These are phyloP conservation scores for Heritiera littoralis DNA, from an alignment of 345 rosid species.

Conservation along the genomic window DNA sequence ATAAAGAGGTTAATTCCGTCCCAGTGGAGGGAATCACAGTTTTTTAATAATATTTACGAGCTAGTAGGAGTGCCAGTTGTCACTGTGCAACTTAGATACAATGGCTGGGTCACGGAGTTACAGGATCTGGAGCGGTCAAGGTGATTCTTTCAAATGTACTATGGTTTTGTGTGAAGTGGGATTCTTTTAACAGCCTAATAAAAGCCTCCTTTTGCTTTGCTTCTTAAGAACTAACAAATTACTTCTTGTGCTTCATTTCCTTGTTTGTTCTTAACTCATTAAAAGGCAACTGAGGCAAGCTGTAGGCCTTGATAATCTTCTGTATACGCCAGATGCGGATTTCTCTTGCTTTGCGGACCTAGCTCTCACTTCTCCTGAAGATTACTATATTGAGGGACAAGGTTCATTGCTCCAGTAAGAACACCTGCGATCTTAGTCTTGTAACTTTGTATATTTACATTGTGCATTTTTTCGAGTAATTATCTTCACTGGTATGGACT, in stretches of 20 bases:
- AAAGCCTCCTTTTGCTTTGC: neutral
- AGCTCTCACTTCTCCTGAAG: constrained; percentile 87
- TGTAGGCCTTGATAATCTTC: constrained; percentile 85
- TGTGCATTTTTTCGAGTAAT: neutral
- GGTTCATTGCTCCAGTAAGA: constrained; percentile 97
- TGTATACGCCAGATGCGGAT: constrained; percentile 97
- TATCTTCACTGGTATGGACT: neutral
- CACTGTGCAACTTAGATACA: constrained; percentile 91
- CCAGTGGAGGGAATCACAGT: constrained; percentile 72
- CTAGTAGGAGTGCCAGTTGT: constrained; percentile 92
- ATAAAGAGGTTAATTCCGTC: constrained; percentile 87
- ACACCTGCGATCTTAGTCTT: neutral
- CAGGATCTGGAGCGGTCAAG: constrained; percentile 79
- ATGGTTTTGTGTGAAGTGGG: neutral
- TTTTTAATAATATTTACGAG: constrained; percentile 79
- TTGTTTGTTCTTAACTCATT: constrained; percentile 3
- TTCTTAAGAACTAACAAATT: neutral
- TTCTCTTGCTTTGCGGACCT: constrained; percentile 97
- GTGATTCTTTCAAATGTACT: constrained; percentile 36
- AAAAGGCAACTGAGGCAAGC: constrained; percentile 81
- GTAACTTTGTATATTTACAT: neutral
- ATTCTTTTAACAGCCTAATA: neutral
- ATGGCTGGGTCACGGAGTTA: constrained; percentile 97
- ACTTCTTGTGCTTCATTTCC: neutral
- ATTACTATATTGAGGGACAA: constrained; percentile 93